Base-by-base conservation (phyloP, 257 asterid genomes). In the Rhazya stricta region DNA sequence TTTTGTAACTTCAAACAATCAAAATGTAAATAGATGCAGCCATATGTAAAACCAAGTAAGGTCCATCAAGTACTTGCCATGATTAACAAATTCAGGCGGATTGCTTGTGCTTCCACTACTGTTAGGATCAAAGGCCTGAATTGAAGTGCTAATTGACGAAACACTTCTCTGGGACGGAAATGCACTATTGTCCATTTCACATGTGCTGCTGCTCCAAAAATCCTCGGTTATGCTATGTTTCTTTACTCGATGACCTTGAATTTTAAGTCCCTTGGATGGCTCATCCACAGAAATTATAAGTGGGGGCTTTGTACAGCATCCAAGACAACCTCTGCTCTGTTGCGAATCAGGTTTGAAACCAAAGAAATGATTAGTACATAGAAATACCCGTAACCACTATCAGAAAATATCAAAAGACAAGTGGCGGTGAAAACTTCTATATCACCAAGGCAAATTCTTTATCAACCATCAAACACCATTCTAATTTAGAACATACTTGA, bases 261-360 rank as follows among this genome's bases (percentile, higher is more conserved):
- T 81, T 78, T 85, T 90, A 74, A 85, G 91, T 71, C 95, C 90
- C 82, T 83, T 89, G 71, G 96, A 81, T 30, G 93, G 96, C 85
- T 87, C 89, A 79, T 90, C 97, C 79, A 88, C 95, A 46, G 96
- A 89, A 48, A 84, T 88, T 76, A 91, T 89, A 83, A 79, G 88
- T 48, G 89, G 92, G 25, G 92, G 88, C 84, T 90, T 87, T 32
- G 84, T 80, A 90, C 96, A 89, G 77, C 97, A 92, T 87, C 97
- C 97, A 84, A 94, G 86, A 87, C 91, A 92, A 89, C 97, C 90
- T 92, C 97, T 94, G 97, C 87, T 89, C 97, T 92, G 99, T 92
- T 88, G 76, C 97, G 87, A 90, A 89, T 80, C 80, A 83, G 93
- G 96, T 86, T 89, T 82, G 72, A 74, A 86, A 87, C 96, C 91